These are phyloP conservation scores for Candida pseudoviswanathii DNA, from an alignment of 1,139 yeast species.

Conservation along the genomic window DNA sequence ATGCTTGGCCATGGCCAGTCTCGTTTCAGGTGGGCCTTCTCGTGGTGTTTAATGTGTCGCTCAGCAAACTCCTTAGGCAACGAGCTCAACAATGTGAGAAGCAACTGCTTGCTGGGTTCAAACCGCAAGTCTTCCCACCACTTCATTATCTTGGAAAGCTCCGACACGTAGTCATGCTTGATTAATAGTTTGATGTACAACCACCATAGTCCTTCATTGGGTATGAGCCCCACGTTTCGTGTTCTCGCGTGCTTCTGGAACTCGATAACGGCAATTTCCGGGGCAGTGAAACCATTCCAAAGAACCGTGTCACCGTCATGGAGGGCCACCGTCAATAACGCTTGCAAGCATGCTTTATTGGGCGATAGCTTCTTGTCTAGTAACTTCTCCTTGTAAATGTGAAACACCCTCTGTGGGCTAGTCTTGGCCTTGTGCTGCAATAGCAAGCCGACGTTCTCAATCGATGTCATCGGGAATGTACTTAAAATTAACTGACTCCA, in stretches of 20 bases:
- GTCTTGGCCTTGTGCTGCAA: slow-evolving; percentile 49
- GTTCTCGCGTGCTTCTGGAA: slow-evolving; percentile 41
- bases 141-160: slow-evolving; percentile 52
- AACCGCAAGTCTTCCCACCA: slow-evolving; percentile 62
- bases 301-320: slow-evolving; percentile 18
- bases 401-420: slow-evolving; percentile 37
- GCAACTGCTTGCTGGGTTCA: slow-evolving; percentile 42
- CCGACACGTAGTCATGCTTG: slow-evolving; percentile 48
- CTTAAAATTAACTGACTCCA: slow-evolving; percentile 27
- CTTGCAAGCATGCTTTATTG: slow-evolving; percentile 41
- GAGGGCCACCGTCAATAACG: slow-evolving; percentile 44
- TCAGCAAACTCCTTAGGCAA: slow-evolving; percentile 42
- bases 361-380: slow-evolving; percentile 23
- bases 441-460: slow-evolving; percentile 34
- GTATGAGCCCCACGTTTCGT: slow-evolving; percentile 32
- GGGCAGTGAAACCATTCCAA: slow-evolving; percentile 57
- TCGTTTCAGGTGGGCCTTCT: slow-evolving; percentile 20
- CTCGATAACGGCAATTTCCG: slow-evolving; percentile 64
- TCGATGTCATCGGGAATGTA: slow-evolving; percentile 24
- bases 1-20: slow-evolving; percentile 33
- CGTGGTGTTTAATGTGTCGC: slow-evolving; percentile 44
- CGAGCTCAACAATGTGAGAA: slow-evolving; percentile 38
- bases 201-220: slow-evolving; percentile 51
- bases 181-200: slow-evolving; percentile 54
- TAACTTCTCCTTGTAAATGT: slow-evolving; percentile 33